phyloP scores from a whole-genome alignment of 441 rosid species.

The Cnidoscolus chayamansa region DNA sequence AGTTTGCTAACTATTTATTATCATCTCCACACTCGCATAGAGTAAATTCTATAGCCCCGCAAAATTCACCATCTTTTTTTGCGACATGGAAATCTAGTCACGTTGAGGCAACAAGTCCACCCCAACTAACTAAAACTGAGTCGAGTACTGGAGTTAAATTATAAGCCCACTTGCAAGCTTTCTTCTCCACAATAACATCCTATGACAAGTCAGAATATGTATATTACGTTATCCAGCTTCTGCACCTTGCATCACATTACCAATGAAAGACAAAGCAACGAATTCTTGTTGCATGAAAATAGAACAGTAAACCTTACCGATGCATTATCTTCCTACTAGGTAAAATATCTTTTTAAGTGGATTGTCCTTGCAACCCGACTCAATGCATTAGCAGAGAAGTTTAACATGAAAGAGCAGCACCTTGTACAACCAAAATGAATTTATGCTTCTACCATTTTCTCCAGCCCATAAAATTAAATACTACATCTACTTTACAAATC shows the following conservation, averaged over 20 bases:
- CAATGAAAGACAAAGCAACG: not conserved
- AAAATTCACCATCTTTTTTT: too few species aligned
- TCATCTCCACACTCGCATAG: too few species aligned
- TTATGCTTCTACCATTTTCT: not conserved
- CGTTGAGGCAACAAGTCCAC: too few species aligned
- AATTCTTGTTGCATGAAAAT: not conserved
- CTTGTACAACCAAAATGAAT: not conserved
- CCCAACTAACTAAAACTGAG: too few species aligned
- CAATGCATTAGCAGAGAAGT: not conserved
- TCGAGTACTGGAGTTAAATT: too few species aligned
- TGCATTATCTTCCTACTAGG: not conserved
- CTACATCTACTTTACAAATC: not conserved
- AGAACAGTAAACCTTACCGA: not conserved
- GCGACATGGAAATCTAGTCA: too few species aligned
- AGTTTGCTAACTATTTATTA: too few species aligned
- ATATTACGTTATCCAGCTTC: not conserved
- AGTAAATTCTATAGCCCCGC: too few species aligned
- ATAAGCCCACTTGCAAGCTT: not conserved
- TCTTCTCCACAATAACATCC: not conserved
- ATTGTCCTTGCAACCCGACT: not conserved
- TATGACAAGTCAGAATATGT: not conserved
- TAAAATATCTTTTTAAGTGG: not conserved
- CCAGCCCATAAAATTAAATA: not conserved
- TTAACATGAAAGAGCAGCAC: conserved; percentile 5
- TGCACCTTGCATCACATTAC: not conserved